Base-by-base conservation (phyloP, 2,329 filamentous ascomycete genomes). In the Sarocladiaceae sp. region DNA sequence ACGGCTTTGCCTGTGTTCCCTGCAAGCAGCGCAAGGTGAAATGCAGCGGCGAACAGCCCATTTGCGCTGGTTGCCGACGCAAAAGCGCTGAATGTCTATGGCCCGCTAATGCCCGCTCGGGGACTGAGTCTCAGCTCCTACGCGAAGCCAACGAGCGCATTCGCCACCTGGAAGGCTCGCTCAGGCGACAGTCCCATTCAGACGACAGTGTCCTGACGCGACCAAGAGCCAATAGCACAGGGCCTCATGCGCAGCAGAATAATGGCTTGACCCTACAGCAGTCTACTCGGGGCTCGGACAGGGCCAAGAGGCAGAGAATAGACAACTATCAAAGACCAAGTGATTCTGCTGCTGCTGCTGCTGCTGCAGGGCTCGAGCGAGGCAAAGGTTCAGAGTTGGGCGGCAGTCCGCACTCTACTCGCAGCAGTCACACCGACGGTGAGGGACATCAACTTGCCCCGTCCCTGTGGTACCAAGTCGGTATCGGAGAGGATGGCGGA, bases 391-490 rank as follows among this genome's bases (percentile, higher is more conserved):
- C n/a, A 29, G 13, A 13, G 7, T 29, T 29, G 9, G 13, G 26
- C 26, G 26, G 13, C 7, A 29, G 26, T 29, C 26, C 26, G 7
- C 26, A 29, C 26, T 29, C 26, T 13, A 13, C 9, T 29, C 9
- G 13, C 26, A 29, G 13, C 13, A 13, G 26, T 29, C 26, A 31
- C 26, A 2, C 13, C 20, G 19, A n/a, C n/a, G 19, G 41, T 18
- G 16, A 13, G 16, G 27, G 16, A 15, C n/a, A 33, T 13, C 20
- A 20, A 11, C n/a, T 21, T 11, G 16, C 41, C 41, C 37, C 45
- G 3, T 46, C 44, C 9, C 27, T 53, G 2, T 52, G 51, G 51
- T 53, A 47, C n/a, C 51, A 54, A 13, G 49, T 50, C 12, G 52
- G 52, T 16, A 43, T 54, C 24, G 52, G 52, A 11, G 51, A 54